Conservation (phyloP, 805 yeast genomes). For the Myxozyma sirexii region DNA sequence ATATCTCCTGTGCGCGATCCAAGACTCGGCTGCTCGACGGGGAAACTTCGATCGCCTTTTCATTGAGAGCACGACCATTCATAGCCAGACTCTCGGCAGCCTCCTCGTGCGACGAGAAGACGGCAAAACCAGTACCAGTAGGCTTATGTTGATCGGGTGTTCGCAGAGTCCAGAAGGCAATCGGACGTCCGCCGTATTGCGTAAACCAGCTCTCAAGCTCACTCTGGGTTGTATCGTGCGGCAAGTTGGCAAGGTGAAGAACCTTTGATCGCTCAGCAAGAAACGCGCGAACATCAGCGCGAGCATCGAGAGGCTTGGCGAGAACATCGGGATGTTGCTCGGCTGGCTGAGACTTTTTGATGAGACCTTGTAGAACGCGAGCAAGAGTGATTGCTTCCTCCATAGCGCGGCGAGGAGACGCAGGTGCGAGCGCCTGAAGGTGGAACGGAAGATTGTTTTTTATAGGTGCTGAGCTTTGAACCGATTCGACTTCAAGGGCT, state of each 20-base stretch:
- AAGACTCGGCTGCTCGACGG: constrained; percentile 79
- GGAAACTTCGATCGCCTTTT: constrained; percentile 77
- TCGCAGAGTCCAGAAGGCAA: constrained; percentile 86
- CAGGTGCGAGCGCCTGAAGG: constrained; percentile 39
- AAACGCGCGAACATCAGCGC: constrained; percentile 71
- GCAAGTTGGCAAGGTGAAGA: constrained; percentile 76
- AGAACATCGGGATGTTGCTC: constrained; percentile 59
- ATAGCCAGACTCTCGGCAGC: constrained; percentile 75
- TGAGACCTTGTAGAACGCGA: constrained; percentile 51
- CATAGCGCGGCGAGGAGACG: constrained; percentile 48
- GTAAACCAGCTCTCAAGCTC: constrained; percentile 91
- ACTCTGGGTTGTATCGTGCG: constrained; percentile 83
- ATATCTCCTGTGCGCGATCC: constrained; percentile 78
- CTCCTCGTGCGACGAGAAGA: constrained; percentile 81
- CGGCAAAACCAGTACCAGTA: constrained; percentile 75
- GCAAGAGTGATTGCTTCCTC: constrained; percentile 53
- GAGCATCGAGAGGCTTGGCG: constrained; percentile 73
- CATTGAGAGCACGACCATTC: constrained; percentile 78
- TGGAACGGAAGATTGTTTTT: constrained; percentile 36
- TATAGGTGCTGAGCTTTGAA: constrained; percentile 36
- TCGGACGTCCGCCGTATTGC: constrained; percentile 81
- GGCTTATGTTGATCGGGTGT: constrained; percentile 59
- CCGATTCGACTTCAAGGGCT: constrained; percentile 51
- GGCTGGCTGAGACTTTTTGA: constrained; percentile 51
- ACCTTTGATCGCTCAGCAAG: constrained; percentile 72